Evolutionary conservation across 1,284 basidiomycete genomes (phyloP).

Genomic region (Quambalaria eucalypti): DNA sequence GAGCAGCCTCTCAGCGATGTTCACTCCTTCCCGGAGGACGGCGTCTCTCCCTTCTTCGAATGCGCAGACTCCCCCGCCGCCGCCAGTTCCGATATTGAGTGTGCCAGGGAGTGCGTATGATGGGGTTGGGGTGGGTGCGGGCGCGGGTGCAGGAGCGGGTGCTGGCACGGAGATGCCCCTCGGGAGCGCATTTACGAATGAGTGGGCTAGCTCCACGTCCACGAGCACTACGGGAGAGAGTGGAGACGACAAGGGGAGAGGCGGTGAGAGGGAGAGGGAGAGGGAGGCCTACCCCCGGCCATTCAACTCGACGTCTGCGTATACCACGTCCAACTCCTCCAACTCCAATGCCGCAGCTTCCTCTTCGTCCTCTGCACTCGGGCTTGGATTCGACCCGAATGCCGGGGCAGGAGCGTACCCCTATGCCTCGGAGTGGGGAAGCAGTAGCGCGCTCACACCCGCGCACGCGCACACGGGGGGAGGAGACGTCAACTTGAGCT

Average conservation of each 20-base stretch:
- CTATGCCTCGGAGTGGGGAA: no score
- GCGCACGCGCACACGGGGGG: neutral
- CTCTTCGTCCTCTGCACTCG: neutral
- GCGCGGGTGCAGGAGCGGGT: no score
- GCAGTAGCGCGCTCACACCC: no score
- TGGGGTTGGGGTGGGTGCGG: no score
- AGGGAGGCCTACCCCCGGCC: neutral
- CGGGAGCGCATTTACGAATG: neutral
- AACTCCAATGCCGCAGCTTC: neutral
- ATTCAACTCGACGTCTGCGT: neutral
- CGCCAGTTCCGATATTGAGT: neutral
- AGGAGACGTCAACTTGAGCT: constrained; percentile 6
- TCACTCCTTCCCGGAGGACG: neutral
- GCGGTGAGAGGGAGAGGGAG: neutral
- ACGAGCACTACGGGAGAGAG: neutral
- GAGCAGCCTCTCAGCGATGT: neutral
- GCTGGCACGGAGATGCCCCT: no score
- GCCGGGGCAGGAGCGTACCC: no score
- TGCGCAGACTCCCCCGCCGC: neutral
- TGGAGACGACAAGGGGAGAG: neutral
- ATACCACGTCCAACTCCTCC: neutral
- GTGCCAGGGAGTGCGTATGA: neutral
- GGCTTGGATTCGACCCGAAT: neutral
- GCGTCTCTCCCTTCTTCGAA: neutral
- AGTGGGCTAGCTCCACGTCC: neutral